Base-by-base conservation (phyloP, 2,329 filamentous ascomycete species). In the Balansia obtecta region DNA sequence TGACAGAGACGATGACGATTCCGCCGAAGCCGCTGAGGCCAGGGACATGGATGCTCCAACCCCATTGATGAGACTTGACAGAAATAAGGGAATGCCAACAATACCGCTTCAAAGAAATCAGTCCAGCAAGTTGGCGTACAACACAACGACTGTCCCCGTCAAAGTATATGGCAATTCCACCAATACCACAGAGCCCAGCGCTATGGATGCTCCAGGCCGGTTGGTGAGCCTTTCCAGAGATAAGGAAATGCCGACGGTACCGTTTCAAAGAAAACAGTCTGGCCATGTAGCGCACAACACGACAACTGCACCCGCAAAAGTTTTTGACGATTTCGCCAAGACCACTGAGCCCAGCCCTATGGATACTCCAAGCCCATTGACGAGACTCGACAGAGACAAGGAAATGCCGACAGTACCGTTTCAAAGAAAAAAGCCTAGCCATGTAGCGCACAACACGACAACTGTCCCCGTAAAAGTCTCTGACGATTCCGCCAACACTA, bases 401-500 rank as follows among this genome's bases (percentile, higher is more conserved):
- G 15, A 41, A n/a, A 5, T 12, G 4, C 39, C 39, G n/a, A 41
- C 20, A 27, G 7, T 27, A 27, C 27, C 27, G 27, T 8, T 27
- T 27, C 27, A 27, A 27, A 27, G 7, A 27, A 27, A 8, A 4
- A 4, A 27, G 27, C 8, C 27, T 7, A 27, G 27, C 27, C 27
- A 27, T 4, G 5, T 27, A 5, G 4, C 27, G 27, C 7, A 52
- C 47, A 40, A 45, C 20, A 45, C 37, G 22, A 11, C 46, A 10
- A 30, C 52, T 1, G 22, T 48, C 8, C 20, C 46, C 27, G 41
- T 45, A 16, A n/a, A 37, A 11, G 45, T 55, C 6, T 63, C 57
- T 54, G 57, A 56, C 49, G 43, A 53, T 18, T 53, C 49, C 18
- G 37, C 54, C 46, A 54, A 54, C 41, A 58, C 55, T 44, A 55